phyloP scores from a whole-genome alignment of 2,329 filamentous ascomycete genomes.

The Exophiala sp. region DNA sequence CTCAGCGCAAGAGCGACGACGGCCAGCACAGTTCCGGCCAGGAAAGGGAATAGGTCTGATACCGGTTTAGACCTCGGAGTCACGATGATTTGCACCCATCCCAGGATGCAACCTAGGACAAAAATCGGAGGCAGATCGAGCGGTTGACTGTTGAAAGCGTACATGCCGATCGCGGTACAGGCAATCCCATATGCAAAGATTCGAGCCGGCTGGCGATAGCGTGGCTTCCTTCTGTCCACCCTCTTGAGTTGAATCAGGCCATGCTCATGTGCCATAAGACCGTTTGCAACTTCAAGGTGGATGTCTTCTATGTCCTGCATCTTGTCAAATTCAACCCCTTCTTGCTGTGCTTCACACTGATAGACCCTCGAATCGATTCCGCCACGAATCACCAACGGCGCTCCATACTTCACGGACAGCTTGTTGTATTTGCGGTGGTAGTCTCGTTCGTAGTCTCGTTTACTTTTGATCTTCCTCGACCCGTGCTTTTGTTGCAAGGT shows the following conservation, averaged over 20 bases:
- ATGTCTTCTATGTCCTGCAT: conserved; percentile 41
- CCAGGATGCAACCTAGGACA: conserved; percentile 66
- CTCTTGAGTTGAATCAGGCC: conserved; percentile 39
- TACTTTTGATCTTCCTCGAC: too few relatives aligned
- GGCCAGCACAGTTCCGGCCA: conserved; percentile 58
- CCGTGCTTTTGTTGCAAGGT: background rate
- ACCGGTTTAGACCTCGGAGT: conserved; percentile 65
- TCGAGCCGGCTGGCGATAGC: conserved; percentile 48
- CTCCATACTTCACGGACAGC: background rate
- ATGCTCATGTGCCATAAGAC: conserved; percentile 41
- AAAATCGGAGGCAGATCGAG: conserved; percentile 76
- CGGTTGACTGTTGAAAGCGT: conserved; percentile 68
- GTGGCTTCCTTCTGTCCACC: conserved; percentile 53
- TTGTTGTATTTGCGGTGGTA: background rate
- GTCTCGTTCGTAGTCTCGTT: background rate
- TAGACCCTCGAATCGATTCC: background rate
- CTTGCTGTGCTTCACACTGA: too few relatives aligned
- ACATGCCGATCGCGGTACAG: conserved; percentile 68
- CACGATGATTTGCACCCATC: conserved; percentile 66
- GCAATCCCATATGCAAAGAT: conserved; percentile 69
- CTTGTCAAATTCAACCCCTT: conserved; percentile 39
- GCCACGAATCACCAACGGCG: background rate
- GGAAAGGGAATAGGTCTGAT: conserved; percentile 59
- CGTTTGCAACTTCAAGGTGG: conserved; percentile 45
- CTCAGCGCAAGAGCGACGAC: conserved; percentile 63